Base-by-base conservation (phyloP, 768 basidiomycete genomes). In the Hortiboletus campestris region DNA sequence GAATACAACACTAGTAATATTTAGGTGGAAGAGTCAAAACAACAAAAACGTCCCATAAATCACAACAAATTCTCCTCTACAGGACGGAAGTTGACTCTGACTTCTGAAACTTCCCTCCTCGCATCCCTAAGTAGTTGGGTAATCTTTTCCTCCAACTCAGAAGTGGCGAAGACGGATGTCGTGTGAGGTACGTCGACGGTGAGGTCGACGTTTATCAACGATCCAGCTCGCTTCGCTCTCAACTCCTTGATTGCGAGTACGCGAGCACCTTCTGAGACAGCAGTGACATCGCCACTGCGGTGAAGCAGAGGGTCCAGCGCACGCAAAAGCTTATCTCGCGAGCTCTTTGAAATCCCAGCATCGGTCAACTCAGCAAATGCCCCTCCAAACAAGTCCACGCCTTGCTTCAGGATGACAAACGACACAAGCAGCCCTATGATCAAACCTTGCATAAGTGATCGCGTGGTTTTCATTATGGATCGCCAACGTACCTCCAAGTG, bases 341-440 rank as follows among this genome's bases (percentile, higher is more conserved):
- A 86, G 48, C 71, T 67, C 9, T 70, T 68, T 1, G 91, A 84
- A 29, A 93, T 82, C 16, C 92, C 85, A 17, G 88, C 89, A 63
- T 97, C 94, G 1, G 89, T 88, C 55, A 97, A 76, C 66, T 97
- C 93, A 17, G 81, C 77, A 75, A 90, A 82, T 2, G 92, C 89
- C 16, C 84, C 84, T 36, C 75, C 67, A 42, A 92, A 76, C 28
- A 97, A 74, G 6, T 71, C 73, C 47, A 85, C 72, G 19, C 94
- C 90, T 68, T 97, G 92, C 57, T 78, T 80, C 5, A 96, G 74
- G 68, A 98, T 94, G 50, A 96, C 84, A 52, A 89, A 67, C n/a
- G 93, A 94, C n/a, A 96, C 92, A 46, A 94, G 64, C 19, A 97
- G 25, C 93, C 91, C 92, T 58, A 55, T 3, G 25, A 54, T 17